Base-by-base conservation (phyloP, 805 yeast species). In the Pichia scutulata region DNA sequence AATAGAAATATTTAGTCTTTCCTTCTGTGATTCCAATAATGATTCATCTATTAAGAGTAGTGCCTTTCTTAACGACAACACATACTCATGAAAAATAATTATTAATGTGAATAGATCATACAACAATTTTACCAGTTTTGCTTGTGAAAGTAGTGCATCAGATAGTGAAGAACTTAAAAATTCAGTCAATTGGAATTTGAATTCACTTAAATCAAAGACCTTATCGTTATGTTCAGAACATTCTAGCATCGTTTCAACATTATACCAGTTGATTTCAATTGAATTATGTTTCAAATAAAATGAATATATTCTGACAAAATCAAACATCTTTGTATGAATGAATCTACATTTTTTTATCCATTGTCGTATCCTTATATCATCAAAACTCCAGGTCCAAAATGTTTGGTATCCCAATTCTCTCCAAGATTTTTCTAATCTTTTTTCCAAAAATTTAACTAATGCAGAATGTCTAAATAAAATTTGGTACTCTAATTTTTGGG, bases 401-500 rank as follows among this genome's bases (percentile, higher is more conserved):
- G 69, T 65, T 18, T 86, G 79, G 52, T 74, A 74, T 48, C 74
- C 76, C 43, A 85, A 80, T 55, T 84, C 89, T 39, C 74, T 67
- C 96, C 96, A 88, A 1, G 87, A 78, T 18, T 73, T 73, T 50
- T 80, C 84, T 50, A 86, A 70, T 16, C 76, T 67, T 54, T 76
- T 75, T 57, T 80, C 81, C 7, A 86, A 72, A 59, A 78, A 80
- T 53, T 81, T 81, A n/a, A 88, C 61, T 30, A 81, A 74, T 40
- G 83, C 65, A 39, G 86, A 70, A 55, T 86, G 82, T 55, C 97
- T 77, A 58, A 86, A 88, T 44, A 89, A 69, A 36, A 88, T 70
- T 63, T 92, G 96, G 61, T 84, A 89, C 55, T 93, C 88, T 45
- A 81, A 75, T 18, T 88, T 70, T 24, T 83, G 80, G 16, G 89